phyloP scores from a whole-genome alignment of 768 basidiomycete species.

The Suillus paluster region DNA sequence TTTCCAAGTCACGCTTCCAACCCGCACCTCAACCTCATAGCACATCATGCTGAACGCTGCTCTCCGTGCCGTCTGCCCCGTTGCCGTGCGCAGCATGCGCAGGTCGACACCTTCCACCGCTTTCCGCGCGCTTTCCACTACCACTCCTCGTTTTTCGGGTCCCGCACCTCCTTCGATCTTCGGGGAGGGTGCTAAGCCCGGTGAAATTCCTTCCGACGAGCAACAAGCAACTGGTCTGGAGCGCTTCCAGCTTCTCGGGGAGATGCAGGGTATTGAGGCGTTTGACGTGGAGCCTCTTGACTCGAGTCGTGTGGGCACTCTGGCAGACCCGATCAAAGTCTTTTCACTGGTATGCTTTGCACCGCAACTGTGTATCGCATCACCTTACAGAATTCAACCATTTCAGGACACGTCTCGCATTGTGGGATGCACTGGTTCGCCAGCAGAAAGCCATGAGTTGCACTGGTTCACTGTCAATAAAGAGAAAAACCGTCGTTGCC shows the following conservation, averaged over 20 bases:
- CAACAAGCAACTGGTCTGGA: slow-evolving; percentile 96
- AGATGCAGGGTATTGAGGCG: slow-evolving; percentile 84
- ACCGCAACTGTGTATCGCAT: not conserved
- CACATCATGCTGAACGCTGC: slow-evolving; percentile 31
- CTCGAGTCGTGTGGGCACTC: slow-evolving; percentile 84
- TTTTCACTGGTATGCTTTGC: slow-evolving; percentile 74
- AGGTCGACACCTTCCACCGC: slow-evolving; percentile 27
- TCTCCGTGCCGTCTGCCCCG: slow-evolving; percentile 32
- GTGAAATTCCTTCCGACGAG: slow-evolving; percentile 81
- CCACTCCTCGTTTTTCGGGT: slow-evolving; percentile 58
- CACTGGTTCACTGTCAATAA: slow-evolving; percentile 78
- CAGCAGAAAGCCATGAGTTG: slow-evolving; percentile 94
- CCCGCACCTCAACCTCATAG: slow-evolving; percentile 17
- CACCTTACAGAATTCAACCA: slow-evolving; percentile 3
- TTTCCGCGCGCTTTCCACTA: slow-evolving; percentile 63
- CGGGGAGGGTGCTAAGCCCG: slow-evolving; percentile 72
- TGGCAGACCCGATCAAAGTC: slow-evolving; percentile 85
- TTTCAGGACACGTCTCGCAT: slow-evolving; percentile 77
- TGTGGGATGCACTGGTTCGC: slow-evolving; percentile 93
- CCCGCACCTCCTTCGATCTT: slow-evolving; percentile 67
- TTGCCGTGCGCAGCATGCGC: slow-evolving; percentile 24
- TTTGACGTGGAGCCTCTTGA: slow-evolving; percentile 90
- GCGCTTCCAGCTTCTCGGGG: slow-evolving; percentile 90
- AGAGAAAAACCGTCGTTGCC: slow-evolving; percentile 78
- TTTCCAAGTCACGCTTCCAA: slow-evolving; percentile 28